Conservation (phyloP, 2,329 filamentous ascomycete species). For the Pseudohalonectria lignicola region DNA sequence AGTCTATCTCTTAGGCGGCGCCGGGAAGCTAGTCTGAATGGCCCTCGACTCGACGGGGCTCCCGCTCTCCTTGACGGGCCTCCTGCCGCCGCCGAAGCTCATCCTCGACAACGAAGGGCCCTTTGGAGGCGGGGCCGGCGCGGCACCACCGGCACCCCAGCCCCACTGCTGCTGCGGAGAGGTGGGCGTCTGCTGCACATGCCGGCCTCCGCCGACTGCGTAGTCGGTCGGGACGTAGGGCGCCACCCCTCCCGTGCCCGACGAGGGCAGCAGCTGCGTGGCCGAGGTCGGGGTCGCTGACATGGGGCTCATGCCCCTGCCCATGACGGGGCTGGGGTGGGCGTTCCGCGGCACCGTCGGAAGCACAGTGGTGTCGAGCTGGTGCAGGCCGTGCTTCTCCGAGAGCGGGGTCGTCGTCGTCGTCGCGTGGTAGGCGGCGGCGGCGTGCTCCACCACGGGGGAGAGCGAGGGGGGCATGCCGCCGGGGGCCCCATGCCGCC, state of each 20-base stretch:
- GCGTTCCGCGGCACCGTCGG: conserved; percentile 9
- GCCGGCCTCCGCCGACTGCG: not conserved
- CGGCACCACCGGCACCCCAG: not conserved
- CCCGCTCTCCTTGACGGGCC: conserved; percentile 5
- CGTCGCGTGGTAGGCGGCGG: conserved; percentile 1
- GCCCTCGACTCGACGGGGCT: conserved; percentile 22
- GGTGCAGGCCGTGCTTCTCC: conserved; percentile 7
- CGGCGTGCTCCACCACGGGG: not conserved
- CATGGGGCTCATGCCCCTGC: conserved; percentile 2
- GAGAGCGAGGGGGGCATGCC: not conserved
- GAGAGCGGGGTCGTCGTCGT: not conserved
- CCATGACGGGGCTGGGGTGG: conserved; percentile 2
- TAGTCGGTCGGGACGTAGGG: conserved; percentile 13
- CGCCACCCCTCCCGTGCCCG: not conserved
- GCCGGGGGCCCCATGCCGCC: no score
- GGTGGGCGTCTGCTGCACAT: not conserved
- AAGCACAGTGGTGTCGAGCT: conserved; percentile 12
- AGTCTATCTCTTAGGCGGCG: conserved; percentile 17
- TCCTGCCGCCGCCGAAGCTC: not conserved
- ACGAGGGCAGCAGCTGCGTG: conserved; percentile 3
- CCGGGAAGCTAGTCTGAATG: conserved; percentile 27
- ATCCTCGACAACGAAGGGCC: conserved; percentile 9
- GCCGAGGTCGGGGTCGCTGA: conserved; percentile 14
- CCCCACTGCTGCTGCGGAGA: conserved; percentile 1
- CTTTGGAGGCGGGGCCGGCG: conserved; percentile 17